Evolutionary conservation across 495 filamentous ascomycete species (phyloP).

Genomic region (Xylaria telfairii): DNA sequence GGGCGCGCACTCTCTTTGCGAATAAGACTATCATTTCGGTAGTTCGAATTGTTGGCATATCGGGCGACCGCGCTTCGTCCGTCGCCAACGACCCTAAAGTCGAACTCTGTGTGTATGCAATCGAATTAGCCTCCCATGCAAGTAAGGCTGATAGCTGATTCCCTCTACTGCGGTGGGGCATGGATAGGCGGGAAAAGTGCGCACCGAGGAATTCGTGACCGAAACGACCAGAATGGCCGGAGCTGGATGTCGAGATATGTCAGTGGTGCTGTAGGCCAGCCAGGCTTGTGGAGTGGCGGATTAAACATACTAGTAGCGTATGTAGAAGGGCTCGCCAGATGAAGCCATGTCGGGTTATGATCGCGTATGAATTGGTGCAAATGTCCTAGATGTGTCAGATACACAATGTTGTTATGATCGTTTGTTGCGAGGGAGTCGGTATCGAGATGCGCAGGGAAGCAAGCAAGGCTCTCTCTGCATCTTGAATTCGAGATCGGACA

Average conservation of each 20-base stretch:
- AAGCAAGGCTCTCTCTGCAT: conserved; percentile 13
- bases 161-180: background rate
- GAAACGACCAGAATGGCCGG: conserved; percentile 95
- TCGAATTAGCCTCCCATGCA: conserved; percentile 33
- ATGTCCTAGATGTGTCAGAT: background rate
- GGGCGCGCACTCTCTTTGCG: conserved; percentile 91
- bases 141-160: background rate
- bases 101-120: conserved; percentile 73
- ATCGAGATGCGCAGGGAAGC: background rate
- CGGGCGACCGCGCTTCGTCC: conserved; percentile 93
- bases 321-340: conserved; percentile 81
- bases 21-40: conserved; percentile 97
- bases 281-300: background rate
- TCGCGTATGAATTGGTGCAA: background rate
- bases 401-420: background rate
- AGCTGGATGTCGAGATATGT: conserved; percentile 60
- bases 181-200: conserved; percentile 26
- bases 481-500: conserved; percentile 25
- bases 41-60: conserved; percentile 99
- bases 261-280: conserved; percentile 32
- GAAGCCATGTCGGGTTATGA: conserved; percentile 32
- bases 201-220: conserved; percentile 98
- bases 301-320: conserved; percentile 90
- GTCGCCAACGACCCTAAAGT: conserved; percentile 91
- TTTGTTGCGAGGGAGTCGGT: background rate